These are phyloP conservation scores for Ganoderma resinaceum DNA, from an alignment of 1,284 basidiomycete species.

Conservation along the genomic window DNA sequence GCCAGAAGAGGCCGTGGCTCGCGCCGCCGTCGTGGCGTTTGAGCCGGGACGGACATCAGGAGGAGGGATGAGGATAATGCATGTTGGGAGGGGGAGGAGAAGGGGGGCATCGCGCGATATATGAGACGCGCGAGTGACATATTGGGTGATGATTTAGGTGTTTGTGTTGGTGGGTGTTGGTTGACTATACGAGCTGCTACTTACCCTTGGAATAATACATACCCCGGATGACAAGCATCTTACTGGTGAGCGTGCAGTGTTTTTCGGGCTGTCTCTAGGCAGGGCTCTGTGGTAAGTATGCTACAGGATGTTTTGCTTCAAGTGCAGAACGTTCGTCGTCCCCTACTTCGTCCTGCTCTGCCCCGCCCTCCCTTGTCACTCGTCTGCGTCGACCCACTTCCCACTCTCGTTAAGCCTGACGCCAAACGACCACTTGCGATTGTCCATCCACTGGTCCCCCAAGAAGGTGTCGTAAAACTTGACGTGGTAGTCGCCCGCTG, in stretches of 20 bases:
- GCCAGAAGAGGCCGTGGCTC: slow-evolving; percentile 25
- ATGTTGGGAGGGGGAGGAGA: neutral
- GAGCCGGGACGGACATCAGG: slow-evolving; percentile 15
- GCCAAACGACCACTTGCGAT: slow-evolving; percentile 48
- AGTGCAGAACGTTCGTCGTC: neutral
- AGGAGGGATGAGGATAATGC: neutral
- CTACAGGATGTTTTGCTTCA: neutral
- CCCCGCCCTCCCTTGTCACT: neutral
- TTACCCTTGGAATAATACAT: neutral
- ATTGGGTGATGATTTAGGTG: neutral
- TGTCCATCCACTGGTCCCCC: slow-evolving; percentile 51
- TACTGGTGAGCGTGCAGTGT: neutral
- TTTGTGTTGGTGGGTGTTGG: neutral
- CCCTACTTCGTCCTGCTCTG: neutral
- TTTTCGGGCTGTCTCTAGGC: neutral
- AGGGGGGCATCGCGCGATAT: neutral
- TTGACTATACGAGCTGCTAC: slow-evolving; percentile 6
- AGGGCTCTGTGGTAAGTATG: neutral
- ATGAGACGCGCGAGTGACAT: neutral
- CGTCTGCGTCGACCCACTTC: slow-evolving; percentile 38
- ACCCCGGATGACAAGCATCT: neutral
- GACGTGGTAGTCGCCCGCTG: slow-evolving; percentile 46
- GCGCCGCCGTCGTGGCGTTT: slow-evolving; percentile 30
- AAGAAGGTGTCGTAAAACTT: slow-evolving; percentile 53
- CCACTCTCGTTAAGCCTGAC: slow-evolving; percentile 42